Evolutionary conservation across 345 rosid genomes (phyloP).

Genomic region (Dovyalis caffra): DNA sequence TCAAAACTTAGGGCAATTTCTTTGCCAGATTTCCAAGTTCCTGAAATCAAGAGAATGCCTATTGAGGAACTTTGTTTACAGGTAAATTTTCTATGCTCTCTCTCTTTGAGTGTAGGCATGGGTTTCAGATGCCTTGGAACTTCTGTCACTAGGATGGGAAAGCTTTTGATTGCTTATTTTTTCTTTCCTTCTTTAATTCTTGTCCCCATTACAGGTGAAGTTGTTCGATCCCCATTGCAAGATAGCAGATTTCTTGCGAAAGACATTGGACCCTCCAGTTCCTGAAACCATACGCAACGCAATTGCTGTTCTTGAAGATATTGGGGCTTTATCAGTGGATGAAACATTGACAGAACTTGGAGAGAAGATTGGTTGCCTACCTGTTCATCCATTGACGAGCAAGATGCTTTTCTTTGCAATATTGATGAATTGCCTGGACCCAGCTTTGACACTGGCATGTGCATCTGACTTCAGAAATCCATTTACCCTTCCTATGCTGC

Average conservation of each 20-base stretch:
- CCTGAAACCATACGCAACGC: conserved; percentile 71
- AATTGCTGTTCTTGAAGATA: conserved; percentile 66
- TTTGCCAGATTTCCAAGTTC: conserved; percentile 76
- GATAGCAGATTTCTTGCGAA: conserved; percentile 65
- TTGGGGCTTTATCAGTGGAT: conserved; percentile 76
- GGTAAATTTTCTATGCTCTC: conserved; percentile 35
- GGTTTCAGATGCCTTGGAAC: not conserved
- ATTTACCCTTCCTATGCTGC: conserved; percentile 75
- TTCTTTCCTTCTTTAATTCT: not conserved
- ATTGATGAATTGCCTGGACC: conserved; percentile 89
- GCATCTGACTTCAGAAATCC: conserved; percentile 90
- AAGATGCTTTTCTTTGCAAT: conserved; percentile 93
- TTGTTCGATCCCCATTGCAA: conserved; percentile 69
- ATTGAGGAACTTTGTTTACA: conserved; percentile 94
- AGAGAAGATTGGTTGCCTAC: conserved; percentile 76
- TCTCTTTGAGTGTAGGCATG: not conserved
- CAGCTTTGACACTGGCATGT: conserved; percentile 93
- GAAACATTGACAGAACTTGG: conserved; percentile 88
- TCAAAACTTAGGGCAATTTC: conserved; percentile 78
- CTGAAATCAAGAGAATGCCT: conserved; percentile 92
- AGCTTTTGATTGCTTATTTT: not conserved
- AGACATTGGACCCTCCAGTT: conserved; percentile 87
- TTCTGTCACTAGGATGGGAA: not conserved
- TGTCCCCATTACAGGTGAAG: conserved; percentile 55
- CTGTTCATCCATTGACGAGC: conserved; percentile 90